phyloP scores from a whole-genome alignment of 2,329 filamentous ascomycete genomes.

The Hymenoscyphus scutula region DNA sequence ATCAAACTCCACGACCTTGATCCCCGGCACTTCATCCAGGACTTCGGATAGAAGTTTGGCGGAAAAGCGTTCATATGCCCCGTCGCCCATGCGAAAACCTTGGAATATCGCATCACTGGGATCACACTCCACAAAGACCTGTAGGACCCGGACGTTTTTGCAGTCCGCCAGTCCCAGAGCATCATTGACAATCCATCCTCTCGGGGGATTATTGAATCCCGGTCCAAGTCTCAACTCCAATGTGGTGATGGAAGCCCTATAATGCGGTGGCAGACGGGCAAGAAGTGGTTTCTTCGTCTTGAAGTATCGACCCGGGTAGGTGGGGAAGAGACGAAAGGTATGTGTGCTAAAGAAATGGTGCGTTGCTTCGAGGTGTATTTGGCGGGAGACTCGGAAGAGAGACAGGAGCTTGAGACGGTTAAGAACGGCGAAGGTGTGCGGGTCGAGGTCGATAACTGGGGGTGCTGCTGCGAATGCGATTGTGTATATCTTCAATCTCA shows the following conservation, averaged over 20 bases:
- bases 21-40: slow-evolving; percentile 53
- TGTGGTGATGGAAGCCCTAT: slow-evolving; percentile 58
- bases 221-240: slow-evolving; percentile 71
- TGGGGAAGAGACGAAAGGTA: slow-evolving; percentile 65
- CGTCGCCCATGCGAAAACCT: slow-evolving; percentile 57
- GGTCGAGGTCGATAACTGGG: slow-evolving; percentile 63
- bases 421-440: slow-evolving; percentile 61
- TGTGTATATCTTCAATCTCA: slow-evolving; percentile 67
- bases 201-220: slow-evolving; percentile 68
- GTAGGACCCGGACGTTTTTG: slow-evolving; percentile 55
- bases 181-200: slow-evolving; percentile 66
- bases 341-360: slow-evolving; percentile 64
- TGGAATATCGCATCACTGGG: slow-evolving; percentile 66
- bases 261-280: slow-evolving; percentile 59
- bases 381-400: slow-evolving; percentile 59
- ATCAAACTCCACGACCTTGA: slow-evolving; percentile 66
- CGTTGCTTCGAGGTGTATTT: slow-evolving; percentile 61
- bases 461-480: slow-evolving; percentile 56
- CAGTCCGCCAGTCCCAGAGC: slow-evolving; percentile 64
- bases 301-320: slow-evolving; percentile 62
- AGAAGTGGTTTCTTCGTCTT: slow-evolving; percentile 72
- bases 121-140: slow-evolving; percentile 70
- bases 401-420: slow-evolving; percentile 52
- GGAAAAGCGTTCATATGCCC: slow-evolving; percentile 70
- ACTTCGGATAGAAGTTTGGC: slow-evolving; percentile 55